These are phyloP conservation scores for Colletotrichum horii DNA, from an alignment of 2,329 filamentous ascomycete species.

Conservation along the genomic window DNA sequence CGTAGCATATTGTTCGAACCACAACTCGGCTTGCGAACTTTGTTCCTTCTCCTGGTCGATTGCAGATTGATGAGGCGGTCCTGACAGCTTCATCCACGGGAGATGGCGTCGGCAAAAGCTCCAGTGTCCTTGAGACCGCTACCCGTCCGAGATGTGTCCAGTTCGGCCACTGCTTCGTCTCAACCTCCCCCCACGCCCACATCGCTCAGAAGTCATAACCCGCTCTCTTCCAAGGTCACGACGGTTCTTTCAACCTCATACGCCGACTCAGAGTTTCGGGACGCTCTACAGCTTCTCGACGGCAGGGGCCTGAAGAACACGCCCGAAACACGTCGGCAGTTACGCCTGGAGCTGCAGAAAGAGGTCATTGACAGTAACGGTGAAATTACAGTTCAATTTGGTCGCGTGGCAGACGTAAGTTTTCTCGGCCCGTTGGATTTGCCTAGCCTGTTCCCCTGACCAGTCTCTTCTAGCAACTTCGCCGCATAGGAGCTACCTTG, in stretches of 20 bases:
- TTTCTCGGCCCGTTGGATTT: not conserved
- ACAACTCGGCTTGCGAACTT: not conserved
- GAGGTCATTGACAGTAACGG: conserved; percentile 95
- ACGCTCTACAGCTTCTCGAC: conserved; percentile 82
- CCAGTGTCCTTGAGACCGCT: not conserved
- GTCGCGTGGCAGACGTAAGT: conserved; percentile 82
- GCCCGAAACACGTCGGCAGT: conserved; percentile 76
- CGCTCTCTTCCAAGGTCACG: conserved; percentile 81
- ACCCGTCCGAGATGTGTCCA: conserved; percentile 17
- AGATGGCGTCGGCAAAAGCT: not conserved
- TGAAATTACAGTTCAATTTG: conserved; percentile 86
- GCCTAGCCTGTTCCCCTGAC: not conserved
- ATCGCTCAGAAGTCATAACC: conserved; percentile 56
- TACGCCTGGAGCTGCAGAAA: conserved; percentile 85
- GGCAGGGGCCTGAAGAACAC: conserved; percentile 73
- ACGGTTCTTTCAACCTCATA: conserved; percentile 90
- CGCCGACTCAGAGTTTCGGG: conserved; percentile 88
- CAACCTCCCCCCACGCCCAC: conserved; percentile 28
- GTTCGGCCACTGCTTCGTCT: not conserved
- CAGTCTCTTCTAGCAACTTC: conserved; percentile 71
- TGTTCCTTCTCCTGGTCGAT: not conserved
- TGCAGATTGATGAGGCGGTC: not conserved
- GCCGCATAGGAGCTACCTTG: conserved; percentile 81
- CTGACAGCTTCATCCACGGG: not conserved
- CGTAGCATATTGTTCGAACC: not conserved